Base-by-base conservation (phyloP, 345 rosid species). In the Acer campestre region DNA sequence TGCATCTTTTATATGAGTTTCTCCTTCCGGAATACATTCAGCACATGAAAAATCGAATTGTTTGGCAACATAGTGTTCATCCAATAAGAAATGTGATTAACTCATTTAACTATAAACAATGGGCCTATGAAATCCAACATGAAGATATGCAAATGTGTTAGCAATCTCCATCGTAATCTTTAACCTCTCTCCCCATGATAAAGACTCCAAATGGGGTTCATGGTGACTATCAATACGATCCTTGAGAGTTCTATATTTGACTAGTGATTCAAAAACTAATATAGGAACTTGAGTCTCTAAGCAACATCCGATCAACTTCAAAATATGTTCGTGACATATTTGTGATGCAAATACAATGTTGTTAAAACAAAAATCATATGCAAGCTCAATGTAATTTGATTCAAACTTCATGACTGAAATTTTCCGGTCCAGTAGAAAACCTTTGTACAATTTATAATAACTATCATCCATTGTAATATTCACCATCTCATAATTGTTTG, bases 141-240 rank as follows among this genome's bases (percentile, higher is more conserved):
- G 84, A 23, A 78, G 79, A 77, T 70, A 51, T 0, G 73, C 14
- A 48, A 49, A 46, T 3, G 16, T 81, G 31, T 74, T 73, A 23
- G 83, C 85, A 7, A 74, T 65, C 16, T 71, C 85, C 18, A 68
- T 46, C 6, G 38, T 81, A 51, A 79, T 74, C 67, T 71, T 81
- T 27, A 79, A 22, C 83, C 83, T 77, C 7, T 2, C 2, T 66
- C 55, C 49, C 83, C 77, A 77, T 38, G 70, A 67, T 12, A 81
- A 17, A 38, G 79, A 53, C 66, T 69, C 27, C 18, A 18, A 38
- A 67, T 61, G 17, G 9, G n/a, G 18, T 9, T 25, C 44, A 9
- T 16, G 10, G 11, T 17, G 38, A 51, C 20, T 22, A 1, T 9
- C 48, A 40, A 78, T 31, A 14, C 17, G 48, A 13, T 64, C 48